Evolutionary conservation across 176 grass and related monocot species (phyloP), one percentile per base, ranked within the genome.

Genomic region (Chrysopogon serrulatus): DNA sequence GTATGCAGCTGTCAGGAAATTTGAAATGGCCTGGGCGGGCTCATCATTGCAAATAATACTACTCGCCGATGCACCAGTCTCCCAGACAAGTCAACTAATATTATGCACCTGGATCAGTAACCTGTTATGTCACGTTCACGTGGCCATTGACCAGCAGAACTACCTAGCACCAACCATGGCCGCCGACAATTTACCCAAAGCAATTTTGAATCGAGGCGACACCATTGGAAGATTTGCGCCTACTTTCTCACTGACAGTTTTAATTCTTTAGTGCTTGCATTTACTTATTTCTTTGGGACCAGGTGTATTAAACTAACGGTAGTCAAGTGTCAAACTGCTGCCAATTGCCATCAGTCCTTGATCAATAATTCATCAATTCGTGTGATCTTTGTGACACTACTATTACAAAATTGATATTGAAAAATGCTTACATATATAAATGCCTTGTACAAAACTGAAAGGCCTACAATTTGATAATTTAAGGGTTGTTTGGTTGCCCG

Each of bases 21-120:
- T 89, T 68, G 68, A 75, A 85, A 39, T 68, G 48, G 36, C 23
- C 8, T 30, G 34, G 26, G 59, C 81, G 87, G 76, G 72, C 1
- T 16, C 26, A 16, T 64, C 21, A 2, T 45, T 44, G 26, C 35
- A 18, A 32, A 18, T 45, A 44, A 21, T 41, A 11, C 0, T 24
- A 26, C 75, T 39, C 23, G n/a, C n/a, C n/a, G n/a, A n/a, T n/a
- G n/a, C n/a, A n/a, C 10, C 36, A 26, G 40, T 71, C n/a, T 64
- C 24, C 31, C 0, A 5, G 8, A n/a, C 18, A 54, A 27, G 78
- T 68, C 63, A 80, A 80, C 44, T 67, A 49, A 37, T 0, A 23
- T 66, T 65, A 65, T 43, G 57, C 74, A 5, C 23, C 7, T 16
- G 0, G 57, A 73, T 73, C 82, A 54, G 19, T 34, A 73, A 12